phyloP scores from a whole-genome alignment of 2,329 filamentous ascomycete species.

The Ophioceras dolichostomum region DNA sequence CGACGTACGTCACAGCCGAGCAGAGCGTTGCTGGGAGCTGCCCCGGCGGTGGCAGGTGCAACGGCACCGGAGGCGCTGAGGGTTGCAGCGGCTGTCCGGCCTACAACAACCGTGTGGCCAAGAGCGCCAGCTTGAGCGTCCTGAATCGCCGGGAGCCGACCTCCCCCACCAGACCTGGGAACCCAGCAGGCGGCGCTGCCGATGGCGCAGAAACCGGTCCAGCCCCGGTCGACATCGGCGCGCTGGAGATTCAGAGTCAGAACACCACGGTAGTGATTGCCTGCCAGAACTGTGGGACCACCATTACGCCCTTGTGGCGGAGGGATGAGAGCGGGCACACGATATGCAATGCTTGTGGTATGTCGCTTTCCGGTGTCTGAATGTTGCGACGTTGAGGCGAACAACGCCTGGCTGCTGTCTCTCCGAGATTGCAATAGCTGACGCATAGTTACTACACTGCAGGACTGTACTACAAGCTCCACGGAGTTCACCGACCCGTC shows the following conservation, averaged over 20 bases:
- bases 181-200: too few species aligned
- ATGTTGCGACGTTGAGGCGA: too few species aligned
- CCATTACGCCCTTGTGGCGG: conserved; percentile 91
- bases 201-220: too few species aligned
- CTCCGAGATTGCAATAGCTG: too few species aligned
- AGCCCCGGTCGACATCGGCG: conserved; percentile 36
- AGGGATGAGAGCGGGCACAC: conserved; percentile 90
- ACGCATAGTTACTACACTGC: conserved; percentile 11
- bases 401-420: too few species aligned
- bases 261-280: conserved; percentile 65
- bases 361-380: too few species aligned
- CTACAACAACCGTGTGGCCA: conserved; percentile 92
- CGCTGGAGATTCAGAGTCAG: conserved; percentile 27
- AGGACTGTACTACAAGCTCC: conserved; percentile 95
- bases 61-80: conserved; percentile 89
- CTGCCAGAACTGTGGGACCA: conserved; percentile 94
- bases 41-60: conserved; percentile 87
- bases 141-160: conserved; percentile 22
- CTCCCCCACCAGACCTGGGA: too few species aligned
- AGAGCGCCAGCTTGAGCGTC: conserved; percentile 61
- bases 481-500: conserved; percentile 82
- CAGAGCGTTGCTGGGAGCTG: conserved; percentile 74
- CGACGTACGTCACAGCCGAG: conserved; percentile 68
- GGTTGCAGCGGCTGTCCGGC: conserved; percentile 93
- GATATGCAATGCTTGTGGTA: conserved; percentile 97